Conservation (phyloP, 2,329 filamentous ascomycete genomes). For the Graphilbum ipis-grandicollis region DNA sequence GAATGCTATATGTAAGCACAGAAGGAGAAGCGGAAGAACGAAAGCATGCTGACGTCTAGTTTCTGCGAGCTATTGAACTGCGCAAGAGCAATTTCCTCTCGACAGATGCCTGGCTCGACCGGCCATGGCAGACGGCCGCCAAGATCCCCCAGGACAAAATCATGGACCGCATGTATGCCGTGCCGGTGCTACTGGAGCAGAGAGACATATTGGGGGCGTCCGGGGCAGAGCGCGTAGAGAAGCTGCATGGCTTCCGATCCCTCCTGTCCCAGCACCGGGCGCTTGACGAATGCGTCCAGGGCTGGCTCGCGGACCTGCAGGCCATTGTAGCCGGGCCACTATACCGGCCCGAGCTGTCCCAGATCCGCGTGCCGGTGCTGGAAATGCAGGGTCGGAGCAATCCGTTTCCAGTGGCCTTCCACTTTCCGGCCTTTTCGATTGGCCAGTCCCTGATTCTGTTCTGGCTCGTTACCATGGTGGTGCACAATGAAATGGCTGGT, state of each 20-base stretch:
- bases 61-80: slow-evolving; percentile 6
- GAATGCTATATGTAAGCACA: slow-evolving; percentile 8
- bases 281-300: slow-evolving; percentile 3
- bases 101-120: slow-evolving; percentile 6
- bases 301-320: slow-evolving; percentile 7
- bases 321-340: slow-evolving; percentile 7
- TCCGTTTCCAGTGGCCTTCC: slow-evolving; percentile 10
- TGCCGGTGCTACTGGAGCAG: slow-evolving; percentile 6
- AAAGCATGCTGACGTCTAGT: no score
- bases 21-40: no score
- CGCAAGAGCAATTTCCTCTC: slow-evolving; percentile 8
- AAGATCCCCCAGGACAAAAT: slow-evolving; percentile 10
- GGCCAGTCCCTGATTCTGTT: slow-evolving; percentile 9
- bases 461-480: slow-evolving; percentile 8
- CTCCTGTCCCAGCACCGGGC: slow-evolving; percentile 3
- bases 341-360: slow-evolving; percentile 9
- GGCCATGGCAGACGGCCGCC: slow-evolving; percentile 6
- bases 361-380: slow-evolving; percentile 1
- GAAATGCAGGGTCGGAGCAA: not conserved
- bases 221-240: not conserved
- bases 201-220: slow-evolving; percentile 1
- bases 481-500: slow-evolving; percentile 5
- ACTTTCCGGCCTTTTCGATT: slow-evolving; percentile 10
- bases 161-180: slow-evolving; percentile 9
- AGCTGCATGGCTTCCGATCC: not conserved